Base-by-base conservation (phyloP, 176 grass and related monocot species). In the Phragmites australis region DNA sequence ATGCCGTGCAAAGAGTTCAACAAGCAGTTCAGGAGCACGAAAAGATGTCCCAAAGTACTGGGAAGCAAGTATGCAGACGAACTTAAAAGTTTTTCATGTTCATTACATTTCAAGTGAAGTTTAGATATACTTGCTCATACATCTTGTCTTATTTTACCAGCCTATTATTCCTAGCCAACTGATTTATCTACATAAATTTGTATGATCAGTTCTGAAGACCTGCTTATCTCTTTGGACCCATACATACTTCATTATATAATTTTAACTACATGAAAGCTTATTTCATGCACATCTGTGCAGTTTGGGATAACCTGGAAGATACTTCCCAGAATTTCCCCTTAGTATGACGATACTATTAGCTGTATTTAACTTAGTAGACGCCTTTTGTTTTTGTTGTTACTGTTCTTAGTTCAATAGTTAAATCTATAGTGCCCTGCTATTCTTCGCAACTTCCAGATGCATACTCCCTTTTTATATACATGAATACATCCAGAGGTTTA, bases 11-110 rank as follows among this genome's bases (percentile, higher is more conserved):
- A 69, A 93, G 90, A 93, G 90, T 97, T 76, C 79, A 93, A 74
- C 82, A 97, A 84, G 90, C 88, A 69, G 60, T 97, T 90, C 82
- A 68, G 68, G 93, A 97, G 72, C 87, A 97, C 30, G 88, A 97
- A 51, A 93, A 79, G 46, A 76, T 87, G 53, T 78, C 85, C 41
- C 34, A 57, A 82, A 83, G 4, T 62, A 83, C 78, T 68, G 85
- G 84, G 60, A 88, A 92, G 77, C 93, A 96, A 89, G 93, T 96
- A 81, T 8, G 70, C 18, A 6, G 29, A 83, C 16, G 40, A 21
- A 74, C 37, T 55, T 68, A 22, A 39, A 34, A 52, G 8, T 13
- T 32, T 60, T 52, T 84, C 44, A 59, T 75, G 25, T 73, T 79
- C 10, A 31, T 66, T 84, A 72, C 50, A 23, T 83, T 66, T 69